These are phyloP conservation scores for Barnettozyma pratensis DNA, from an alignment of 805 yeast genomes.

Conservation along the genomic window DNA sequence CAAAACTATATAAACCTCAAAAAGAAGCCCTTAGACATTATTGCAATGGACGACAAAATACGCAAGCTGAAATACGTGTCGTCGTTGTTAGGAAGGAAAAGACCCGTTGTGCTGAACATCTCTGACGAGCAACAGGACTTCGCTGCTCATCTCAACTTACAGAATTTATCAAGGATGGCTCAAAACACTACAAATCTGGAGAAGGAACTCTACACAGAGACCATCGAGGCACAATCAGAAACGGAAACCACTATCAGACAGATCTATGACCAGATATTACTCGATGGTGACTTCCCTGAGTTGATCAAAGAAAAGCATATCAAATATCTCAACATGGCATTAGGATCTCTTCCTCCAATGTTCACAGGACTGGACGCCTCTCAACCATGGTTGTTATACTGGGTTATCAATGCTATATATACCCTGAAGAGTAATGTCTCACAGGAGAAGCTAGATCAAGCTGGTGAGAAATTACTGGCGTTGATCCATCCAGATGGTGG, in stretches of 20 bases:
- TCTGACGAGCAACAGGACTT: not conserved
- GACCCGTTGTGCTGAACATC: constrained; percentile 2
- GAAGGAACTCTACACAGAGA: constrained; percentile 30
- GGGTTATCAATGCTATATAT: constrained; percentile 60
- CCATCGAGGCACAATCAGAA: constrained; percentile 31
- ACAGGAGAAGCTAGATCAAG: constrained; percentile 25
- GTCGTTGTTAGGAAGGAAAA: constrained; percentile 11
- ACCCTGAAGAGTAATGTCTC: constrained; percentile 33
- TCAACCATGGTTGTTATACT: constrained; percentile 87
- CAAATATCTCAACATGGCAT: constrained; percentile 14
- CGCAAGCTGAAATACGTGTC: constrained; percentile 1
- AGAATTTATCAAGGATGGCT: constrained; percentile 16
- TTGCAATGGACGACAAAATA: not conserved
- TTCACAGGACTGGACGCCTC: constrained; percentile 67
- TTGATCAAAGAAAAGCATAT: constrained; percentile 15
- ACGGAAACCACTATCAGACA: constrained; percentile 26
- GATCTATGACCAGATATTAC: constrained; percentile 27
- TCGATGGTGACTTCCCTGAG: constrained; percentile 13
- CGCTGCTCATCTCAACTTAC: constrained; percentile 1
- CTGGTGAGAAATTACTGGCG: constrained; percentile 26
- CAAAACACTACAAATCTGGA: constrained; percentile 15
- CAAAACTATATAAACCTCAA: not conserved
- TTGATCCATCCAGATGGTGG: constrained; percentile 48
- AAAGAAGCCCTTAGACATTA: not conserved
- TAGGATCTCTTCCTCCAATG: constrained; percentile 19